phyloP scores from a whole-genome alignment of 2,329 filamentous ascomycete genomes.

The Chrysoporthe puriensis region DNA sequence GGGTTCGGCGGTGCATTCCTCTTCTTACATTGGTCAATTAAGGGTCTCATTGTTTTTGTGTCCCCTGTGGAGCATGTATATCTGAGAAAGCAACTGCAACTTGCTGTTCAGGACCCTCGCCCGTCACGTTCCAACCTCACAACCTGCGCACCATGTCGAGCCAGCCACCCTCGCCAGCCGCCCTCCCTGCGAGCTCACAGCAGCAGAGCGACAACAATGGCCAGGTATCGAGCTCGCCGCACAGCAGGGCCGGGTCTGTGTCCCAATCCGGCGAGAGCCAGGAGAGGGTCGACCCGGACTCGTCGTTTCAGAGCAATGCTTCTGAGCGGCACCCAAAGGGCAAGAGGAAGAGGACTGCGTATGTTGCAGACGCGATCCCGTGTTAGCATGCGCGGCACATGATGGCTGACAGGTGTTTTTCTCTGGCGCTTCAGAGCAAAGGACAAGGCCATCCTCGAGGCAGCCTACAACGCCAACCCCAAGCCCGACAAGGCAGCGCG shows the following conservation, averaged over 20 bases:
- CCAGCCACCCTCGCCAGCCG: slow-evolving; percentile 24
- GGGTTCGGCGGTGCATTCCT: slow-evolving; percentile 18
- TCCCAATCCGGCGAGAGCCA: slow-evolving; percentile 18
- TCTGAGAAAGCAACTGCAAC: slow-evolving; percentile 4
- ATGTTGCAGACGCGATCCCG: slow-evolving; percentile 40
- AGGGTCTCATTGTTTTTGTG: slow-evolving; percentile 14
- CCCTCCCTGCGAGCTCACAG: slow-evolving; percentile 21
- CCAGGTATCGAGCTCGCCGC: slow-evolving; percentile 24
- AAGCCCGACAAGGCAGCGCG: slow-evolving; percentile 92
- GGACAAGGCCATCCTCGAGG: slow-evolving; percentile 86
- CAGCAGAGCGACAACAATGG: slow-evolving; percentile 18
- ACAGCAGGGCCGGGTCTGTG: slow-evolving; percentile 22
- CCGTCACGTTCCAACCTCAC: background rate
- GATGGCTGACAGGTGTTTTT: slow-evolving; percentile 14
- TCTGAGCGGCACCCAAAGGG: slow-evolving; percentile 57
- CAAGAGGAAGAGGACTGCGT: slow-evolving; percentile 68
- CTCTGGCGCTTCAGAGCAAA: slow-evolving; percentile 62
- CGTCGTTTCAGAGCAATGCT: slow-evolving; percentile 28
- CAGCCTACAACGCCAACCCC: slow-evolving; percentile 80
- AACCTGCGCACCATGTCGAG: slow-evolving; percentile 23
- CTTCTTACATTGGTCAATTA: slow-evolving; percentile 13
- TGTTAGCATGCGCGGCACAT: slow-evolving; percentile 12
- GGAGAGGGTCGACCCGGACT: slow-evolving; percentile 23
- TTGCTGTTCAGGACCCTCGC: background rate
- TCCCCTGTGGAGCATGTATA: slow-evolving; percentile 16